Conservation (phyloP, 495 filamentous ascomycete species). For the Viridothelium virens region DNA sequence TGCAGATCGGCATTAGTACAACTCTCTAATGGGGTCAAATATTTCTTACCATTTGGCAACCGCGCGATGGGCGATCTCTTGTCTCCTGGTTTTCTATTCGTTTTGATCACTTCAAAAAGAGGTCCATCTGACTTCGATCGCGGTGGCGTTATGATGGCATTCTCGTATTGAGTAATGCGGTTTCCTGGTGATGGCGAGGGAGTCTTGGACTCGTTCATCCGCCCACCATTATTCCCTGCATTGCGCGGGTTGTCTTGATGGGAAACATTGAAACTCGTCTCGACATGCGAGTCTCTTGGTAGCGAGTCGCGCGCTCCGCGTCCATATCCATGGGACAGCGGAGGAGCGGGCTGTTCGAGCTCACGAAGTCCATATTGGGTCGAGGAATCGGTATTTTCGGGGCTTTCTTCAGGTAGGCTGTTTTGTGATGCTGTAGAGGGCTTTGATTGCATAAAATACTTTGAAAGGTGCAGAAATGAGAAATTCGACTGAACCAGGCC, state of each 20-base stretch:
- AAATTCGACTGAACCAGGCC: conserved; percentile 60
- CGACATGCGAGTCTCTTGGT: conserved; percentile 18
- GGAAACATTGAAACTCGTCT: conserved; percentile 16
- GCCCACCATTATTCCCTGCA: conserved; percentile 2
- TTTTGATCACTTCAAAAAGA: conserved; percentile 58
- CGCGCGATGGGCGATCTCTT: conserved; percentile 44
- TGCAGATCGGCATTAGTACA: conserved; percentile 35
- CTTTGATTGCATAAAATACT: conserved; percentile 84
- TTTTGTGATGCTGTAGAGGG: conserved; percentile 54
- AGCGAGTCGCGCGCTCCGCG: conserved; percentile 9
- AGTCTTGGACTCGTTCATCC: conserved; percentile 28
- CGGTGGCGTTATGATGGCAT: conserved; percentile 42
- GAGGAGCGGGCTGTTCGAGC: conserved; percentile 33
- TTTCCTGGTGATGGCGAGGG: conserved; percentile 45
- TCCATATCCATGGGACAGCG: conserved; percentile 22
- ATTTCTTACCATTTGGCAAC: conserved; percentile 71
- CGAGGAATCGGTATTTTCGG: conserved; percentile 35
- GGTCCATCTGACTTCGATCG: conserved; percentile 42
- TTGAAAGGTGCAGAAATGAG: conserved; percentile 36
- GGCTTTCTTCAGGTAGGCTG: conserved; percentile 40
- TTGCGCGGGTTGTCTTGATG: conserved; percentile 13
- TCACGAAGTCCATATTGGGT: conserved; percentile 67
- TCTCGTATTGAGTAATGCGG: conserved; percentile 68
- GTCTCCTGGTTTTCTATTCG: conserved; percentile 42
- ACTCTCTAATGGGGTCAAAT: neutral